phyloP scores from a whole-genome alignment of 352 stramenopile genomes.

The Phytophthora multivora region DNA sequence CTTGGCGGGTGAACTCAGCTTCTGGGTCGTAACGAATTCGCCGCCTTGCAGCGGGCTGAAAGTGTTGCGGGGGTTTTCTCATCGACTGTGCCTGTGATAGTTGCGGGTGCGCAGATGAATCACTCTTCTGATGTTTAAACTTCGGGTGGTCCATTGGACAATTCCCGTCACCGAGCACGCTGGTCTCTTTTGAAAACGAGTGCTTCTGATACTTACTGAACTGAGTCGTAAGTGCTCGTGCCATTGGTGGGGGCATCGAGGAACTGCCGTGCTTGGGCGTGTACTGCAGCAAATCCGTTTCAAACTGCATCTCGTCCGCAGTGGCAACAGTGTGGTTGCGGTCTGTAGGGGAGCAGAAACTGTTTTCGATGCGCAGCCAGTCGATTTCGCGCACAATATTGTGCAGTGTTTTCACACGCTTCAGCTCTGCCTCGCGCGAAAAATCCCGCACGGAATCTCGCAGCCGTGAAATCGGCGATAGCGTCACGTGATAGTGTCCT shows the following conservation, averaged over 20 bases:
- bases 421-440: constrained; percentile 72
- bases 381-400: constrained; percentile 85
- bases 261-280: constrained; percentile 56
- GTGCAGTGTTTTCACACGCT: constrained; percentile 79
- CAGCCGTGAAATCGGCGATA: constrained; percentile 75
- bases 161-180: constrained; percentile 12
- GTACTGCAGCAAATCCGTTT: constrained; percentile 67
- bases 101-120: constrained; percentile 28
- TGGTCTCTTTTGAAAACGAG: constrained; percentile 35
- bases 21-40: constrained; percentile 79
- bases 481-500: constrained; percentile 85
- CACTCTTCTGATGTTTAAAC: constrained; percentile 55
- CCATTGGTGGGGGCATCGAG: constrained; percentile 38
- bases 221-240: constrained; percentile 31
- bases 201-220: constrained; percentile 47
- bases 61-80: constrained; percentile 37
- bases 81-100: constrained; percentile 28
- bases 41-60: constrained; percentile 47
- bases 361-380: constrained; percentile 86
- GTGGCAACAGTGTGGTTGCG: constrained; percentile 67
- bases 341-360: constrained; percentile 77
- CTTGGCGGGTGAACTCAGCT: constrained; percentile 66
- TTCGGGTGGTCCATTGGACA: constrained; percentile 23
- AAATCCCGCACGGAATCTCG: constrained; percentile 73
- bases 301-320: constrained; percentile 56